These are phyloP conservation scores for Solanum aculeatissimum DNA, from an alignment of 305 asterid genomes.

Conservation along the genomic window DNA sequence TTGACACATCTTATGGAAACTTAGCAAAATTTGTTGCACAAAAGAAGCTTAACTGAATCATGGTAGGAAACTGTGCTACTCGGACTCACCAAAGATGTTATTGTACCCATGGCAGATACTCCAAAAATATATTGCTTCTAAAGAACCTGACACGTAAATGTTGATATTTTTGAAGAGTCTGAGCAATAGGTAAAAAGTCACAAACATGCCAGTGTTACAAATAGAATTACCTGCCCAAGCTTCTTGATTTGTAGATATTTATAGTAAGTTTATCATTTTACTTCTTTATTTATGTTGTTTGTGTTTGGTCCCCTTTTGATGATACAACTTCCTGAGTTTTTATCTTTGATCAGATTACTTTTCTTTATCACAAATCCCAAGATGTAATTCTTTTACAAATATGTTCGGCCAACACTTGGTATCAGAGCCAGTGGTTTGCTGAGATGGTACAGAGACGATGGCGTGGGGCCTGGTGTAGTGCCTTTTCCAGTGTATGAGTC, in stretches of 20 bases:
- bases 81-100: neutral
- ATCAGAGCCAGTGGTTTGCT: neutral
- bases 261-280: neutral
- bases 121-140: neutral
- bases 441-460: neutral
- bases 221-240: neutral
- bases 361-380: neutral
- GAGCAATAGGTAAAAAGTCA: neutral
- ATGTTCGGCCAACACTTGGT: no score
- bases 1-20: neutral
- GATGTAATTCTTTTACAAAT: neutral
- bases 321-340: neutral
- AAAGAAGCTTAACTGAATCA: neutral
- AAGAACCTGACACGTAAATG: neutral
- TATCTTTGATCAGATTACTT: neutral
- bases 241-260: neutral
- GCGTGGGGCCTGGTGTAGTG: neutral
- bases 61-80: neutral
- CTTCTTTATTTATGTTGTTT: neutral
- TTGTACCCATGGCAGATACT: fast-evolving
- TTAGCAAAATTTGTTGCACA: neutral
- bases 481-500: neutral
- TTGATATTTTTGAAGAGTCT: fast-evolving
- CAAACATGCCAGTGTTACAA: neutral
- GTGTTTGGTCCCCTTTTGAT: neutral